Base-by-base conservation (phyloP, 495 filamentous ascomycete species). In the Oidiodendron maius region DNA sequence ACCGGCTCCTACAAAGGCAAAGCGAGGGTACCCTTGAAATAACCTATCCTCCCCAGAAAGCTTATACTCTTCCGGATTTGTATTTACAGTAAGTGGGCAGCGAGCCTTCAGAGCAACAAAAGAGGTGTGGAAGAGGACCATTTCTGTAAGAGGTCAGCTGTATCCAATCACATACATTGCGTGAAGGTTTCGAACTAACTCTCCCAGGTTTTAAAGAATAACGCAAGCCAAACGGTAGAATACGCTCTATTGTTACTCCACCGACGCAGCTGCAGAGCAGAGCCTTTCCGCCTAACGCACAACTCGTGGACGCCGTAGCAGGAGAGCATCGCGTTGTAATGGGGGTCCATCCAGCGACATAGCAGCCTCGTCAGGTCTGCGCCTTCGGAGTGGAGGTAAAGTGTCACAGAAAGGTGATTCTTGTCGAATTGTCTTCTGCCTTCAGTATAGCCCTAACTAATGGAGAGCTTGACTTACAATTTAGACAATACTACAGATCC, bases 71-170 rank as follows among this genome's bases (percentile, higher is more conserved):
- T 68, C 64, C 3, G 80, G 72, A 20, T 66, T 62, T 20, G 71
- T 52, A 18, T 75, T 70, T 1, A 72, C 67, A 2, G 70, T 77
- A 46, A 71, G 65, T 20, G 59, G 60, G 55, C 88, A 87, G 40
- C 87, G 78, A 12, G 78, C 74, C 58, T 88, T 88, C 48, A 95
- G 72, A 0, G 84, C 81, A 21, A 87, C 64, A 56, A 91, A 86
- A 0, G 82, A 79, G 63, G 78, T 83, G 62, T 84, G 86, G 61
- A 95, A 93, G 1, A 87, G 67, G 11, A 89, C 85, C 80, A 95
- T 80, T 50, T 76, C 58, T 60, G 38, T 3, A n/a, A 23, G 20
- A 20, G 3, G 12, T n/a, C n/a, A n/a, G n/a, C n/a, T n/a, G n/a
- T n/a, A n/a, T n/a, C n/a, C n/a, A n/a, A n/a, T 12, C 44, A 44